phyloP scores from a whole-genome alignment of 805 yeast genomes.

The Alloascoidea africana region DNA sequence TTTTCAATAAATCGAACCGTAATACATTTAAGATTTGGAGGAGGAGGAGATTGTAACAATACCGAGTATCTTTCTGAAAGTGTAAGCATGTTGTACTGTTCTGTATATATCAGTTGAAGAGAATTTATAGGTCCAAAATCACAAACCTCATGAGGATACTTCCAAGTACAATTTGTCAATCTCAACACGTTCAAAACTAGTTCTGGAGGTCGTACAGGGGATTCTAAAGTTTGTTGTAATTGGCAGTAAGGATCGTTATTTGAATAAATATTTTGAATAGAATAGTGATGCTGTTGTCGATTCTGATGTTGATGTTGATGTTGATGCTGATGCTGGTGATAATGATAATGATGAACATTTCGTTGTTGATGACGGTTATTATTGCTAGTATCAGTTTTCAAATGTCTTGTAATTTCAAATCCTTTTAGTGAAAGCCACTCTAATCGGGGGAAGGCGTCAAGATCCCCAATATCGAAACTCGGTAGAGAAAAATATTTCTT shows the following conservation, averaged over 20 bases:
- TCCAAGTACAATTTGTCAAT: constrained; percentile 9
- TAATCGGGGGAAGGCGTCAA: constrained; percentile 4
- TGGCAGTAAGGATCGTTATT: no score
- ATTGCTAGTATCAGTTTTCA: constrained; percentile 4
- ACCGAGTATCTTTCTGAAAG: neutral
- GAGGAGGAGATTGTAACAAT: constrained; percentile 1
- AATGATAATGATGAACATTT: constrained; percentile 2
- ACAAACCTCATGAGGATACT: constrained; percentile 7
- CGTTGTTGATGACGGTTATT: neutral
- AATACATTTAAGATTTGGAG: neutral
- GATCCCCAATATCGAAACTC: constrained; percentile 7
- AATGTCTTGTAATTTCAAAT: constrained; percentile 7
- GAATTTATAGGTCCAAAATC: constrained; percentile 8
- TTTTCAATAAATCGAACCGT: neutral
- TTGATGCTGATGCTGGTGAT: no score
- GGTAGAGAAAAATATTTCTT: constrained; percentile 2
- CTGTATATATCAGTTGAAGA: constrained; percentile 6
- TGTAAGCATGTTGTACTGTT: constrained; percentile 1
- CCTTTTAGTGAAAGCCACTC: constrained; percentile 5
- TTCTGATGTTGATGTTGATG: no score
- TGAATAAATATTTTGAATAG: no score
- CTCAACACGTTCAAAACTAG: neutral
- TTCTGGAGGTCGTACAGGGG: neutral
- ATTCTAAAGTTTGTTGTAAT: no score
- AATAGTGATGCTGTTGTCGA: no score